Conservation (phyloP, 495 filamentous ascomycete genomes). For the Penicillium longicatenatum region DNA sequence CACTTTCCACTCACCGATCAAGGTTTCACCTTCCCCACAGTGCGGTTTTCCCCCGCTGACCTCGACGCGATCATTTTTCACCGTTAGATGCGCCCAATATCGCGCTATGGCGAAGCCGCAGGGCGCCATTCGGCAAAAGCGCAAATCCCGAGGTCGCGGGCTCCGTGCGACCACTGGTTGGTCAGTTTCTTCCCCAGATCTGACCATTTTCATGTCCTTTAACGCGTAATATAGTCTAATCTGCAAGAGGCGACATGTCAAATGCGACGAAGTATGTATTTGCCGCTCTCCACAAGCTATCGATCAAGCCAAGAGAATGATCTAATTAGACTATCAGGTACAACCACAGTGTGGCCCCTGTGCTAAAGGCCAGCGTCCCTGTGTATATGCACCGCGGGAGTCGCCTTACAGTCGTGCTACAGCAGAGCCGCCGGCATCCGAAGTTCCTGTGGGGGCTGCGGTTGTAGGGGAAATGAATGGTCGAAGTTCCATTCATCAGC, state of each 20-base stretch:
- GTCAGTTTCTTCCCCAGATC: conserved; percentile 17
- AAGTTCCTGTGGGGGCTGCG: background rate
- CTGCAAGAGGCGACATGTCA: conserved; percentile 37
- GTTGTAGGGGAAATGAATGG: background rate
- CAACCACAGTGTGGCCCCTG: conserved; percentile 36
- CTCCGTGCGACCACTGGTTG: conserved; percentile 35
- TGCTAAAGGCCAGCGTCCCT: conserved; percentile 32
- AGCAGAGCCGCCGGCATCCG: background rate
- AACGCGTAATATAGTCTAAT: conserved; percentile 21
- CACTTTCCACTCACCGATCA: background rate
- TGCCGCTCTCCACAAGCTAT: background rate
- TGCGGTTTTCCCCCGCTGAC: conserved; percentile 3
- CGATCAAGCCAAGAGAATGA: background rate
- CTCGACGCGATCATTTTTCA: conserved; percentile 6
- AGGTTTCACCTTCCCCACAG: background rate
- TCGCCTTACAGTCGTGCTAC: background rate
- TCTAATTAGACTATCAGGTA: conserved; percentile 12
- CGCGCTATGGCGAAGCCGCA: conserved; percentile 15
- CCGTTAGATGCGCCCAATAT: background rate
- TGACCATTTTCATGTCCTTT: background rate
- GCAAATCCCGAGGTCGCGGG: conserved; percentile 36
- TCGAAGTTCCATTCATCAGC: conserved; percentile 14
- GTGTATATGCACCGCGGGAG: conserved; percentile 21
- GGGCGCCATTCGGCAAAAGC: conserved; percentile 24
- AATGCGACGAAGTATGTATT: conserved; percentile 32